Conservation (phyloP, 176 grass and related monocot species). For the Cymbopogon citratus region DNA sequence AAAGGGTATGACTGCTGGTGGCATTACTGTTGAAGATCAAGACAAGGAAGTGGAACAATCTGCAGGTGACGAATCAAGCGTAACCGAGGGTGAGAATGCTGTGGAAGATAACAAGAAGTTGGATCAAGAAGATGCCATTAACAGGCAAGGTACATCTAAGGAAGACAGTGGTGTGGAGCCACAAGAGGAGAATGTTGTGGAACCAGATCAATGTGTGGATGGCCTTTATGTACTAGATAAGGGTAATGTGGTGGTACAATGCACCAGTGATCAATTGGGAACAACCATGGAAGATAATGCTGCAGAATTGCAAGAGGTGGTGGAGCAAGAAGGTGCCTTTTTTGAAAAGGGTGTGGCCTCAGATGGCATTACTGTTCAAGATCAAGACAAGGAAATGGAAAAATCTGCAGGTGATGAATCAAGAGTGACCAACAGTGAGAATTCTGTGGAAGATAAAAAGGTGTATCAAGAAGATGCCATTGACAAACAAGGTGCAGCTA, state of each 20-base stretch:
- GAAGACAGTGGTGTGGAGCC: not conserved
- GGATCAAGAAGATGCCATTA: not conserved
- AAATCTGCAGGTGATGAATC: not conserved
- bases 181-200: not conserved
- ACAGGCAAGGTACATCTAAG: not conserved
- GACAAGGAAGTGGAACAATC: not conserved
- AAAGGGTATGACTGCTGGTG: not conserved
- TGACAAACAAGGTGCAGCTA: not conserved
- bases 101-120: not conserved
- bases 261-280: not conserved
- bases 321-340: not conserved
- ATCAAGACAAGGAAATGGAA: conserved; percentile 2
- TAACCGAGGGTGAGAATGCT: not conserved
- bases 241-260: not conserved
- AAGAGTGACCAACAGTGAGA: not conserved
- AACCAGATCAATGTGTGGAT: not conserved
- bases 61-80: not conserved
- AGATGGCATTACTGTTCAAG: not conserved
- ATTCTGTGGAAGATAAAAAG: not conserved
- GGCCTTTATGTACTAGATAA: not conserved
- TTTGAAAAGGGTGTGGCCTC: not conserved
- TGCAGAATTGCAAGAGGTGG: not conserved
- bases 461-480: not conserved
- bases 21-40: conserved; percentile 13
- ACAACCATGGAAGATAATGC: not conserved